These are phyloP conservation scores for Triadica sebifera DNA, from an alignment of 345 rosid genomes.

Conservation along the genomic window DNA sequence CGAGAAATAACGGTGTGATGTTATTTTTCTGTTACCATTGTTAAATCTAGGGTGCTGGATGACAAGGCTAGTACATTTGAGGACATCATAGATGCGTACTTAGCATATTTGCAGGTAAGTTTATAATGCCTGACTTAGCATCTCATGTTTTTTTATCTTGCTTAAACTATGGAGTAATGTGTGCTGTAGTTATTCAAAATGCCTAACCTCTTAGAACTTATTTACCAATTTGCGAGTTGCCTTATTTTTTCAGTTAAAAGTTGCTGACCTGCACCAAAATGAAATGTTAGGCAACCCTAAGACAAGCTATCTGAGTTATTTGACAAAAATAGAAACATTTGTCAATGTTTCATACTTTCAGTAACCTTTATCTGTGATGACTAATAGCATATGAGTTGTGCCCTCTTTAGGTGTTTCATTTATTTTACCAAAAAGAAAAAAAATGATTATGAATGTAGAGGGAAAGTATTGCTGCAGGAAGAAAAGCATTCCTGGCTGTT, in stretches of 20 bases:
- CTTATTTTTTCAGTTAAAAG: neutral
- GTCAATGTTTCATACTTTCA: neutral
- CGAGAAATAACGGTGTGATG: neutral
- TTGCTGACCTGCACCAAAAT: neutral
- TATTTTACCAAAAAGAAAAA: neutral
- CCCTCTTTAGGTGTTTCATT: neutral
- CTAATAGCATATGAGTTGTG: neutral
- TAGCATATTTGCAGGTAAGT: conserved; percentile 80
- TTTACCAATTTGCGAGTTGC: neutral
- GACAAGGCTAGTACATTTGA: conserved; percentile 68
- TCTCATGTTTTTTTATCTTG: conserved; percentile 5
- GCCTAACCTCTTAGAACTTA: neutral
- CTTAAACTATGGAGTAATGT: conserved; percentile 1
- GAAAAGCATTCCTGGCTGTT: neutral
- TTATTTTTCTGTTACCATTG: neutral
- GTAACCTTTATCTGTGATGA: neutral
- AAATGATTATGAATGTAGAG: neutral
- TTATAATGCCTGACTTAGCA: neutral
- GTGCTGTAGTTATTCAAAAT: neutral
- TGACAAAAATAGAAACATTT: neutral
- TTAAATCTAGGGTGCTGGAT: conserved; percentile 57
- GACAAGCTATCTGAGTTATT: neutral
- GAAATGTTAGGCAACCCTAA: neutral
- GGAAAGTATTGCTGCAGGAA: neutral
- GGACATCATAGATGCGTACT: conserved; percentile 87